Base-by-base conservation (phyloP, 371 early-diverging fungal species). In the Batrachochytrium dendrobatidis region DNA sequence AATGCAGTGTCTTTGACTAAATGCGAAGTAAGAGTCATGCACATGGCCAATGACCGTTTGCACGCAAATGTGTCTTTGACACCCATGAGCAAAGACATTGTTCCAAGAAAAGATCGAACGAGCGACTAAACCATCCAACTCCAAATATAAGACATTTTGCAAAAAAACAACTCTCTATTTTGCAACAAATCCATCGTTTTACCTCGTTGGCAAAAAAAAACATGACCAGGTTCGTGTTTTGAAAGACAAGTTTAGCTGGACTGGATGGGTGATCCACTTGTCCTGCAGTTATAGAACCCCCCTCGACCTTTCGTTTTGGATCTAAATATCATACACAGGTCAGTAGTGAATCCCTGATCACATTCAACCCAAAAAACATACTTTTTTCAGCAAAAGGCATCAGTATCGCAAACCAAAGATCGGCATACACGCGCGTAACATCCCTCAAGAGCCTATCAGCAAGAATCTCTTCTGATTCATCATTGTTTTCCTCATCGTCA, bases 391-490 rank as follows among this genome's bases (percentile, higher is more conserved):
- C 51, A 32, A 7, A 51, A 12, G 51, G 51, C 6, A 67, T 8
- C 28, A 51, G 25, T 3, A 51, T 51, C 10, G 24, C 30, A 3
- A 6, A 4, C 51, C 51, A 51, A 49, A 82, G 64, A 12, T 74
- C 75, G 0, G 69, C 67, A 18, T 64, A 67, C 6, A 70, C 53
- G 2, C 67, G 55, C 10, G 80, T 77, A 25, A 81, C 52, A 43
- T 76, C 74, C 25, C 83, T 65, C 31, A 83, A 64, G 48, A 79
- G 51, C 44, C 67, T 63, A 56, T 82, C 81, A 18, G 32, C 48
- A 6, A 72, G 61, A 32, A 83, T 76, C 45, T 76, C 83, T 24
- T 79, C 79, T 8, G 75, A 61, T 3, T 72, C 64, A 33, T 77
- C 76, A 34, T 68, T 39, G 12, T 72, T 73, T 24, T 67, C 69